Evolutionary conservation across 805 yeast genomes (phyloP).

Genomic region (Komagataella populi): DNA sequence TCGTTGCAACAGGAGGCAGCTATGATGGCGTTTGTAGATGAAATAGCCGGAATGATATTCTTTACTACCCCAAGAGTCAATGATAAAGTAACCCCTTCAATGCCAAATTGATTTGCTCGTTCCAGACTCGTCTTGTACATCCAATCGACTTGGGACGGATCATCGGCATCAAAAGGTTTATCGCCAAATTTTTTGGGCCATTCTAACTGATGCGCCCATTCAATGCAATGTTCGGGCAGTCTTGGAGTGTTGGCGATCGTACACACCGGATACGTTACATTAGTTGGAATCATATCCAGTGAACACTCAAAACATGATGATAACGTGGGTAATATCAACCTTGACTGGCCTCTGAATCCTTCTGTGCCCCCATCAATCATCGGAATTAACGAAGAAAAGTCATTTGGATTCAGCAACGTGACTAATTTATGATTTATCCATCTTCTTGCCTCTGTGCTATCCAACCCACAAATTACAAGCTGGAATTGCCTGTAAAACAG

Average conservation of each 20-base stretch:
- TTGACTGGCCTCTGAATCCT: slow-evolving; percentile 84
- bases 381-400: slow-evolving; percentile 38
- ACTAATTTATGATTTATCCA: slow-evolving; percentile 73
- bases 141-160: slow-evolving; percentile 50
- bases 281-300: slow-evolving; percentile 53
- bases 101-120: slow-evolving; percentile 54
- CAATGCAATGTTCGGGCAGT: slow-evolving; percentile 86
- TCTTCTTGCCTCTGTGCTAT: slow-evolving; percentile 78
- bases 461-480: slow-evolving; percentile 76
- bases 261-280: slow-evolving; percentile 72
- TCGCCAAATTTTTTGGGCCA: slow-evolving; percentile 47
- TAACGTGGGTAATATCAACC: slow-evolving; percentile 74
- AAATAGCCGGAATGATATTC: slow-evolving; percentile 86
- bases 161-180: slow-evolving; percentile 51
- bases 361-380: slow-evolving; percentile 93
- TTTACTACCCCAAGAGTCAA: slow-evolving; percentile 81
- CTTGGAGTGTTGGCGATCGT: slow-evolving; percentile 94
- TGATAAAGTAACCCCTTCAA: slow-evolving; percentile 60
- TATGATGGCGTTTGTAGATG: slow-evolving; percentile 84
- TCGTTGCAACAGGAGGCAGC: slow-evolving; percentile 87
- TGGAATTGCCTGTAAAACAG: slow-evolving; percentile 57
- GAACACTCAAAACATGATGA: slow-evolving; percentile 93
- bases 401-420: slow-evolving; percentile 41
- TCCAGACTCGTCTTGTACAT: slow-evolving; percentile 36
- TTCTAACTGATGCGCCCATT: slow-evolving; percentile 69